A percentile compares a stretch with the other conserved stretches of the same genome.
phyloP scores from a whole-genome alignment of 352 stramenopile species.

The Phytophthora ohioensis region DNA sequence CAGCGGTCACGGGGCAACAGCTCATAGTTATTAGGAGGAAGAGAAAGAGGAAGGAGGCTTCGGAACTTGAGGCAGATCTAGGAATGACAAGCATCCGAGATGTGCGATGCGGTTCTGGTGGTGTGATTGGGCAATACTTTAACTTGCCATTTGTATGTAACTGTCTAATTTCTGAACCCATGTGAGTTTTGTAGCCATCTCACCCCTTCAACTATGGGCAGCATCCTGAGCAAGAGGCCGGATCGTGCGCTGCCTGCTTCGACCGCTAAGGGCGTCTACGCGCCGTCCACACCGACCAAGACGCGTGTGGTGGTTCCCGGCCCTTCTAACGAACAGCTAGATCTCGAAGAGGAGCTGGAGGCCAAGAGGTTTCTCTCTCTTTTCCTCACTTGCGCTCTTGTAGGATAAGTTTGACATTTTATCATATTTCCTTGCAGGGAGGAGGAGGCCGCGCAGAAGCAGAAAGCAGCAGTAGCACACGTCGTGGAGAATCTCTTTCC shows the following conservation, averaged over 20 bases:
- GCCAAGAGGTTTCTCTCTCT: constrained; percentile 45
- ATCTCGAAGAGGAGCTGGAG: constrained; percentile 66
- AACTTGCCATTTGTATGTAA: constrained; percentile 25
- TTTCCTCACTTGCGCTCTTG: not conserved
- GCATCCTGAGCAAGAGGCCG: constrained; percentile 46
- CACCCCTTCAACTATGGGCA: constrained; percentile 52
- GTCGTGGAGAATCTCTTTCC: constrained; percentile 84
- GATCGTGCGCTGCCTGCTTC: not conserved
- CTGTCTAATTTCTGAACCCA: constrained; percentile 25
- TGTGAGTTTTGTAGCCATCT: constrained; percentile 11
- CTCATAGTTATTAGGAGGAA: constrained; percentile 53
- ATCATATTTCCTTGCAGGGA: constrained; percentile 37
- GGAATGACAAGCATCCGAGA: constrained; percentile 21
- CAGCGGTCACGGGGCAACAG: constrained; percentile 79
- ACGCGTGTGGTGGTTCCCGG: constrained; percentile 30
- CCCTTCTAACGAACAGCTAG: constrained; percentile 52
- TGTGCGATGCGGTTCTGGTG: constrained; percentile 16
- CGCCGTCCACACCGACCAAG: constrained; percentile 28
- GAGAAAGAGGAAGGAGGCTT: not conserved
- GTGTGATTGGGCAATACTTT: constrained; percentile 21
- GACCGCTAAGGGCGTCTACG: constrained; percentile 27
- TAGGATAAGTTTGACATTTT: constrained; percentile 4
- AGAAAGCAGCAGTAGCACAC: constrained; percentile 65
- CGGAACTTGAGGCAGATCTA: constrained; percentile 12
- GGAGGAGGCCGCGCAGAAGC: constrained; percentile 52